A percentile compares a stretch with the other conserved stretches of the same genome.
phyloP scores from a whole-genome alignment of 805 yeast genomes.

The Candida gorgasii region DNA sequence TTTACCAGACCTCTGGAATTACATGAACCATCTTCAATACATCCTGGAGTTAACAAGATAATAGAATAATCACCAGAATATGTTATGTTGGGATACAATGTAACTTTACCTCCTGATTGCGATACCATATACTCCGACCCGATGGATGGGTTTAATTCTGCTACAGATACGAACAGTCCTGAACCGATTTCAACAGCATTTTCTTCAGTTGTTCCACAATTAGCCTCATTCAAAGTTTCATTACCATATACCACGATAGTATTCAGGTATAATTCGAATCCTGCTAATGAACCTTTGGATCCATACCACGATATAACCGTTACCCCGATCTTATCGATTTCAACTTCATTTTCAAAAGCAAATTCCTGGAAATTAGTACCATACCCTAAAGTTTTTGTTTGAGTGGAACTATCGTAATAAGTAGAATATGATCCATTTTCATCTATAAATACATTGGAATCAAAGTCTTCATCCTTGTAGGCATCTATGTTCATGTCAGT shows the following conservation, averaged over 20 bases:
- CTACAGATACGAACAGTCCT: conserved; percentile 34
- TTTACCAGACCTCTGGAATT: conserved; percentile 70
- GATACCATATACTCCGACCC: conserved; percentile 30
- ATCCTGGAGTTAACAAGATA: conserved; percentile 84
- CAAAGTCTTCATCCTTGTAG: conserved; percentile 23
- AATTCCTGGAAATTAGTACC: conserved; percentile 72
- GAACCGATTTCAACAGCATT: conserved; percentile 26
- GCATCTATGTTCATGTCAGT: conserved; percentile 25
- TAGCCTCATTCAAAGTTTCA: conserved; percentile 65
- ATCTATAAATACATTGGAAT: conserved; percentile 28
- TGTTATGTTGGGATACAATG: conserved; percentile 67
- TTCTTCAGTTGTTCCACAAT: conserved; percentile 46
- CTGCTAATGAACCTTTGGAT: conserved; percentile 62
- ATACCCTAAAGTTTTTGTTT: conserved; percentile 41
- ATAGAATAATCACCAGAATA: conserved; percentile 76
- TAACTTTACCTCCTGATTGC: conserved; percentile 38
- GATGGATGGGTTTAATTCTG: conserved; percentile 18
- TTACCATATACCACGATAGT: conserved; percentile 70
- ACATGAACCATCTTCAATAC: conserved; percentile 69
- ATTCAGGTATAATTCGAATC: conserved; percentile 69
- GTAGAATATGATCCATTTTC: conserved; percentile 35
- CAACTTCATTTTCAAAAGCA: conserved; percentile 69
- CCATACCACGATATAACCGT: conserved; percentile 72
- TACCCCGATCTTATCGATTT: conserved; percentile 60
- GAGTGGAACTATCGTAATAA: conserved; percentile 35